A percentile compares a stretch with the other conserved stretches of the same genome.
phyloP scores from a whole-genome alignment of 768 basidiomycete genomes.

The Serendipita sp. region DNA sequence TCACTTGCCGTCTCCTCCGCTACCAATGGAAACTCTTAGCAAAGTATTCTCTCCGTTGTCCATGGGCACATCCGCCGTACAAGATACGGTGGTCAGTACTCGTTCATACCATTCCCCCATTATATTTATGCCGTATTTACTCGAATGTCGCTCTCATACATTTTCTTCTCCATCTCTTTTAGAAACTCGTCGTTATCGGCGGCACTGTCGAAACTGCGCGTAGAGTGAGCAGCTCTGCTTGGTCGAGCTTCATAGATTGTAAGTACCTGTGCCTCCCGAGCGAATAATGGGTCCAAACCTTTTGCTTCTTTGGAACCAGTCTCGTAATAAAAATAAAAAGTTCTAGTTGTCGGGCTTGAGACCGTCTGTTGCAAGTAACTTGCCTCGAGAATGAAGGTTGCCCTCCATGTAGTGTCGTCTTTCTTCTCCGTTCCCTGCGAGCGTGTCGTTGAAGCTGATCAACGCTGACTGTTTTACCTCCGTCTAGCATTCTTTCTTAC shows the following conservation, averaged over 20 bases:
- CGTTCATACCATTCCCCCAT: neutral
- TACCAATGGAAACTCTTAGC: slow-evolving; percentile 51
- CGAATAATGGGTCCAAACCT: neutral
- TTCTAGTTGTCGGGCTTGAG: neutral
- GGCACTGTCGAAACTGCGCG: slow-evolving; percentile 79
- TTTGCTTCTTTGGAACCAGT: slow-evolving; percentile 3
- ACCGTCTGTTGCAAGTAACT: neutral
- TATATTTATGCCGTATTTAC: neutral
- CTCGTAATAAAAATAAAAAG: neutral
- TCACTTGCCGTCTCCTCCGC: neutral
- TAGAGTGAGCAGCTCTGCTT: slow-evolving; percentile 64
- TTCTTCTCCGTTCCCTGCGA: slow-evolving; percentile 2
- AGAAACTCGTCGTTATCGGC: slow-evolving; percentile 85
- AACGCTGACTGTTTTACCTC: neutral
- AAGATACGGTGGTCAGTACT: slow-evolving; percentile 55
- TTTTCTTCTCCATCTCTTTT: neutral
- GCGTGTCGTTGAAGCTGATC: slow-evolving; percentile 9
- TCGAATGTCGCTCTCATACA: neutral
- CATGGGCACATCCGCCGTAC: slow-evolving; percentile 50
- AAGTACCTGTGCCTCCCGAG: slow-evolving; percentile 15
- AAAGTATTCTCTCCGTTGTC: slow-evolving; percentile 55
- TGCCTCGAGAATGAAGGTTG: no score
- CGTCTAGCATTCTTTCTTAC: slow-evolving; percentile 68
- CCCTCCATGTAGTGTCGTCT: neutral
- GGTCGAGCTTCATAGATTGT: slow-evolving; percentile 87